Base-by-base conservation (phyloP, 2,329 filamentous ascomycete genomes). In the Drechslerella coelobrocha region DNA sequence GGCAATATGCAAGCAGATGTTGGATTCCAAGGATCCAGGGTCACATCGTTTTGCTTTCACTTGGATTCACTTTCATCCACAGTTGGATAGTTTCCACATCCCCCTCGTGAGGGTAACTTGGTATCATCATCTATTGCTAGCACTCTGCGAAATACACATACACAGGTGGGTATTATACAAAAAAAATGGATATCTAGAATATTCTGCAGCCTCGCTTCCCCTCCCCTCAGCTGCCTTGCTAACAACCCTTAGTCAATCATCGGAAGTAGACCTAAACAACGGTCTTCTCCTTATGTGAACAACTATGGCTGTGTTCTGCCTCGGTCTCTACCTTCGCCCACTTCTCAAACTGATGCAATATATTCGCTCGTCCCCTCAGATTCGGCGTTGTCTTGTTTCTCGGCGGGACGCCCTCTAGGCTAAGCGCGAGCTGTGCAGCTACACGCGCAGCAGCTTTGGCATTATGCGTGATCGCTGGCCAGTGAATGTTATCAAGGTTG, bases 371-470 rank as follows among this genome's bases (percentile, higher is more conserved):
- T 29, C 65, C 65, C 14, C 65, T 62, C 21, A 69, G 23, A 21
- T 69, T 69, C 9, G 54, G 24, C 1, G 65, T 53, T 4, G 65
- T 69, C 57, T 69, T 69, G 37, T 62, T 69, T n/a, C 65, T 61
- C 12, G 45, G 51, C 27, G 65, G 65, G 29, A 69, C 65, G 79
- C 83, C 85, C 3, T 88, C 81, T 73, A 89, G 86, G 0, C 86
- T 88, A 2, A 80, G 77, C 12, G 87, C 88, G 74, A 85, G 90
- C 0, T 85, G 87, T 0, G 88, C 88, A 12, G 90, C 85, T 0
- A 86, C 86, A 78, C 89, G 86, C 3, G 88, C 88, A 73, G 91
- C 88, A 55, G 81, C 83, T 77, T 83, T 81, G 8, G 82, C 80
- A 75, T 84, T 85, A 72, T 82, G 77, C 61, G 83, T 79, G 78